A percentile compares a stretch with the other conserved stretches of the same genome.
phyloP scores from a whole-genome alignment of 208 protist species.

The Crithidia bombi region DNA sequence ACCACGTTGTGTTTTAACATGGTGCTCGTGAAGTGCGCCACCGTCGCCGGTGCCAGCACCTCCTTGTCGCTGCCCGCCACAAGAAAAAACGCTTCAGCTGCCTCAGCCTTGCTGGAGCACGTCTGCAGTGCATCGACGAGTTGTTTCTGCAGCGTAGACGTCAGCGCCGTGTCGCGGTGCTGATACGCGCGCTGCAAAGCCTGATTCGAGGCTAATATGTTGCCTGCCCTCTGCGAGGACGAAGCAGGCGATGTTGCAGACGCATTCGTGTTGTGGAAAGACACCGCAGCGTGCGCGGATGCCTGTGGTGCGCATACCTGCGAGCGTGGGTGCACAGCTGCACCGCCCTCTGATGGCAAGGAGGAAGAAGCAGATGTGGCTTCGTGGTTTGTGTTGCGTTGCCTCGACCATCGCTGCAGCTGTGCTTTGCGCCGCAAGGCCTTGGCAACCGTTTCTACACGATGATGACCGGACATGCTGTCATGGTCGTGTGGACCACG shows the following conservation, averaged over 20 bases:
- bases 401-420: constrained; percentile 22
- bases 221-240: not conserved
- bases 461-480: constrained; percentile 7
- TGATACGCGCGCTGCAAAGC: constrained; percentile 26
- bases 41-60: constrained; percentile 25
- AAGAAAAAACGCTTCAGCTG: constrained; percentile 53
- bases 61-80: constrained; percentile 33
- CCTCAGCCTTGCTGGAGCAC: constrained; percentile 43
- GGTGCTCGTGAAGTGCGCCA: constrained; percentile 38
- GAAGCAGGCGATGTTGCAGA: not conserved
- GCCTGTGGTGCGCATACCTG: no score
- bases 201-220: not conserved
- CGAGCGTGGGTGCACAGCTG: no score
- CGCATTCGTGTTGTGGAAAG: not conserved
- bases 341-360: not conserved
- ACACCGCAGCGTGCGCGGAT: no score
- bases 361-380: not conserved
- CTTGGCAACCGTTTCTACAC: constrained; percentile 36
- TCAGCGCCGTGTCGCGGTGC: constrained; percentile 14
- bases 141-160: constrained; percentile 32
- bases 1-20: constrained; percentile 56
- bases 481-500: not conserved
- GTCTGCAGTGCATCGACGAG: constrained; percentile 28
- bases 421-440: constrained; percentile 50
- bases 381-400: not conserved